These are phyloP conservation scores for Puccinia horiana DNA, from an alignment of 1,284 basidiomycete species.

Conservation along the genomic window DNA sequence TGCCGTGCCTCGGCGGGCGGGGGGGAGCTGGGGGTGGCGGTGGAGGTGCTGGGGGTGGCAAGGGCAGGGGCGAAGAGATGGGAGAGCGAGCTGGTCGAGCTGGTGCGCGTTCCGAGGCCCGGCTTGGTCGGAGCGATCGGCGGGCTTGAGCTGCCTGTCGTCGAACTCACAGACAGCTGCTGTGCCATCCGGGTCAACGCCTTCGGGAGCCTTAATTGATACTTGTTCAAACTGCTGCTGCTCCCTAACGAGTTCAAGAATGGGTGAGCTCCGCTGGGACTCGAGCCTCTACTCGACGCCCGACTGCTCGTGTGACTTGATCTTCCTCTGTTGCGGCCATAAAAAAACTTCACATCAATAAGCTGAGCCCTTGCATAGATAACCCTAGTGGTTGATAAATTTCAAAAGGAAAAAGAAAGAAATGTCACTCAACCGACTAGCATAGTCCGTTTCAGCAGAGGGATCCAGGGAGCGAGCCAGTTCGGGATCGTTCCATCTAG, in stretches of 20 bases:
- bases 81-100: slow-evolving; percentile 14
- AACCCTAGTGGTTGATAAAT: neutral
- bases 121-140: neutral
- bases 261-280: slow-evolving; percentile 58
- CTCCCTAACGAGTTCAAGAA: neutral
- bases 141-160: neutral
- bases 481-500: slow-evolving; percentile 20
- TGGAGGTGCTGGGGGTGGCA: neutral
- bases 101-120: neutral
- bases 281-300: slow-evolving; percentile 61
- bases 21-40: neutral
- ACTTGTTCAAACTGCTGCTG: slow-evolving; percentile 4
- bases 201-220: slow-evolving; percentile 4
- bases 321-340: slow-evolving; percentile 59
- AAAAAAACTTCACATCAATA: slow-evolving; percentile 55
- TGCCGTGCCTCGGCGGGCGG: neutral
- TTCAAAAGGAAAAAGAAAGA: neutral
- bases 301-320: slow-evolving; percentile 60
- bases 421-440: slow-evolving; percentile 23
- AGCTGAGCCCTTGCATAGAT: neutral
- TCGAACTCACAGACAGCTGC: neutral
- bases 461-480: slow-evolving; percentile 18
- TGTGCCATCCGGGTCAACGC: slow-evolving; percentile 18
- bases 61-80: neutral
- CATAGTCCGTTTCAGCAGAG: slow-evolving; percentile 11